Conservation (phyloP, 1,284 basidiomycete genomes). For the Trametes hirsuta region DNA sequence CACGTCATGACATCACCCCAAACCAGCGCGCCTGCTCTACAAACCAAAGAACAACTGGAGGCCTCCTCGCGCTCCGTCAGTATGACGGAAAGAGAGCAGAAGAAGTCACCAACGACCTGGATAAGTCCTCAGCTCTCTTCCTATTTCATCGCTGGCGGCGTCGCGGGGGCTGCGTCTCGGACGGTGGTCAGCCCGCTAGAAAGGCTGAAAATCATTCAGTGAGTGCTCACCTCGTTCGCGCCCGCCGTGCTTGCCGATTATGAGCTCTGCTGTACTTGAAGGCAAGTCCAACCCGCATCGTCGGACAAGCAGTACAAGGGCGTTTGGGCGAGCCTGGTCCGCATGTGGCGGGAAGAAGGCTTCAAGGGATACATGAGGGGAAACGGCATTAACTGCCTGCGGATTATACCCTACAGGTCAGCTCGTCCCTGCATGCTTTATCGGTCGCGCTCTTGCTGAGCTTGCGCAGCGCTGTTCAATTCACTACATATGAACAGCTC, state of each 20-base stretch:
- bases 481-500: slow-evolving; percentile 88
- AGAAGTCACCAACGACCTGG: slow-evolving; percentile 27
- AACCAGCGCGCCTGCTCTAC: slow-evolving; percentile 13
- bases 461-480: slow-evolving; percentile 78
- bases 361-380: slow-evolving; percentile 91
- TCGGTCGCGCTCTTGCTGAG: background rate
- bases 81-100: slow-evolving; percentile 16
- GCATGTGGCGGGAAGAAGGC: slow-evolving; percentile 95
- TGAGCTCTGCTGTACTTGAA: slow-evolving; percentile 33
- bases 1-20: slow-evolving; percentile 27
- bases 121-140: slow-evolving; percentile 66
- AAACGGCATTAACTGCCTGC: slow-evolving; percentile 91
- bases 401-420: slow-evolving; percentile 80
- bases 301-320: slow-evolving; percentile 76
- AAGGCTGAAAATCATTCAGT: slow-evolving; percentile 95
- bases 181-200: slow-evolving; percentile 94
- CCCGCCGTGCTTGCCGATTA: background rate
- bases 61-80: slow-evolving; percentile 12
- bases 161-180: slow-evolving; percentile 82
- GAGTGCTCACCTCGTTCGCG: slow-evolving; percentile 34
- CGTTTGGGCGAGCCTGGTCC: slow-evolving; percentile 78
- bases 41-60: slow-evolving; percentile 15
- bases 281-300: slow-evolving; percentile 77
- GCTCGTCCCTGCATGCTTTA: background rate
- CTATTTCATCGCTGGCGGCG: slow-evolving; percentile 76